These are phyloP conservation scores for Babjeviella inositovora DNA, from an alignment of 805 yeast genomes.

Conservation along the genomic window DNA sequence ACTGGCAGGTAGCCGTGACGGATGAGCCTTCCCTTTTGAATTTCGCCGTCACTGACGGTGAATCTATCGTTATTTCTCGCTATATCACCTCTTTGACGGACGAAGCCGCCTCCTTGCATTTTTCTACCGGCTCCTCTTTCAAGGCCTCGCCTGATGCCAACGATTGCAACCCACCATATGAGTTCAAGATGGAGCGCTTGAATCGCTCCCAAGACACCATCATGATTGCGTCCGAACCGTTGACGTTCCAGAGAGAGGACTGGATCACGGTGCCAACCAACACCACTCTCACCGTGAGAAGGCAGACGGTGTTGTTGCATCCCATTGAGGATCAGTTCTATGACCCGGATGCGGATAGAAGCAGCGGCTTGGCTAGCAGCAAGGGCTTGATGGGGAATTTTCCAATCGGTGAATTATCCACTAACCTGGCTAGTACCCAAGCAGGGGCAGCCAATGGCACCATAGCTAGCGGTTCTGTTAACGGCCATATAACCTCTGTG, in stretches of 20 bases:
- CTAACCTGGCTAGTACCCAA: constrained; percentile 4
- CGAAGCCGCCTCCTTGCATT: constrained; percentile 93
- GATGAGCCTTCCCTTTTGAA: constrained; percentile 67
- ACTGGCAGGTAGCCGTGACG: constrained; percentile 59
- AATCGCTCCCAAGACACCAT: constrained; percentile 88
- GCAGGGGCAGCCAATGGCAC: constrained; percentile 9
- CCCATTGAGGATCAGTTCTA: constrained; percentile 87
- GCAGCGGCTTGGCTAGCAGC: constrained; percentile 70
- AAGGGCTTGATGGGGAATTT: constrained; percentile 91
- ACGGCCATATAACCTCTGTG: no score
- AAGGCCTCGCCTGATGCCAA: no score
- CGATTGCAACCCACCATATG: no score
- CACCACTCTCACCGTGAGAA: constrained; percentile 64
- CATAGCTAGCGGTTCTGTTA: no score
- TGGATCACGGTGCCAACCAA: constrained; percentile 97
- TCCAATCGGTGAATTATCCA: constrained; percentile 51
- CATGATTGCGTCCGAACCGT: constrained; percentile 94
- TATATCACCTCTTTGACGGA: constrained; percentile 81
- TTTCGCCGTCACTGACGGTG: constrained; percentile 92
- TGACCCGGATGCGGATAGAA: constrained; percentile 53
- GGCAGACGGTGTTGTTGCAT: constrained; percentile 78
- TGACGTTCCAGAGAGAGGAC: constrained; percentile 92
- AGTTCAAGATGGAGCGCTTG: constrained; percentile 83
- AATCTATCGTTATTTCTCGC: constrained; percentile 69
- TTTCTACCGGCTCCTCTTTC: constrained; percentile 85